phyloP scores from a whole-genome alignment of 805 yeast species.

The Metschnikowia cerradonensis region DNA sequence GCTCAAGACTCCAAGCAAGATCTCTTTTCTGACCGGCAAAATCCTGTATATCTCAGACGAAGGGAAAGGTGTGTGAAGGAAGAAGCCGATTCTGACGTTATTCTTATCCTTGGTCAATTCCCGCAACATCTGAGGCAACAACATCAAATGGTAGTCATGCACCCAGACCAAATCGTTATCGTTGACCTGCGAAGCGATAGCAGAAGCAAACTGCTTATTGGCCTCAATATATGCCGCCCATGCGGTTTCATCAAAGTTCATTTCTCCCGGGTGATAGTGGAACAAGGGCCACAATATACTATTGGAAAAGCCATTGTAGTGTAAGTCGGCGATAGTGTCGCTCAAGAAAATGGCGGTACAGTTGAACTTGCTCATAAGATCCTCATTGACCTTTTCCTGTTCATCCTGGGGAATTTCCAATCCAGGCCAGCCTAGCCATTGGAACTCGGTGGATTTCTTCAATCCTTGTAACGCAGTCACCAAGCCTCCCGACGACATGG shows the following conservation, averaged over 20 bases:
- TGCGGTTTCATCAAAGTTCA: slow-evolving; percentile 94
- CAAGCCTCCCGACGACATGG: slow-evolving; percentile 96
- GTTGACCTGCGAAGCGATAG: slow-evolving; percentile 61
- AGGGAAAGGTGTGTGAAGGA: slow-evolving; percentile 97
- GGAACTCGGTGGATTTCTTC: slow-evolving; percentile 75
- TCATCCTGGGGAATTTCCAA: slow-evolving; percentile 79
- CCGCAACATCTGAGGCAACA: slow-evolving; percentile 84
- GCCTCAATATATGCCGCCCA: slow-evolving; percentile 98
- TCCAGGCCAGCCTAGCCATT: slow-evolving; percentile 98
- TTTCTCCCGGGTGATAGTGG: slow-evolving; percentile 98
- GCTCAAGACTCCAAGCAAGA: slow-evolving; percentile 83
- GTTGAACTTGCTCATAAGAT: slow-evolving; percentile 70
- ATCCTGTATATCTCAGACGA: slow-evolving; percentile 94
- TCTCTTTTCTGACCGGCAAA: slow-evolving; percentile 91
- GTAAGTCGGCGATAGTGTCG: slow-evolving; percentile 90
- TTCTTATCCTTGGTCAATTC: slow-evolving; percentile 46
- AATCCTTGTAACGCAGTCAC: slow-evolving; percentile 94
- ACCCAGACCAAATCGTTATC: slow-evolving; percentile 95
- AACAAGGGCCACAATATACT: slow-evolving; percentile 96
- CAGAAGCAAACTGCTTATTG: slow-evolving; percentile 73
- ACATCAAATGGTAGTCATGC: slow-evolving; percentile 96
- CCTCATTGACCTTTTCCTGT: slow-evolving; percentile 61
- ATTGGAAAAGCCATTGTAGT: slow-evolving; percentile 93
- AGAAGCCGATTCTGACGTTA: slow-evolving; percentile 82
- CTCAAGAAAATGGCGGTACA: slow-evolving; percentile 86